Base-by-base conservation (phyloP, 2,329 filamentous ascomycete genomes). In the Cladophialophora exuberans region DNA sequence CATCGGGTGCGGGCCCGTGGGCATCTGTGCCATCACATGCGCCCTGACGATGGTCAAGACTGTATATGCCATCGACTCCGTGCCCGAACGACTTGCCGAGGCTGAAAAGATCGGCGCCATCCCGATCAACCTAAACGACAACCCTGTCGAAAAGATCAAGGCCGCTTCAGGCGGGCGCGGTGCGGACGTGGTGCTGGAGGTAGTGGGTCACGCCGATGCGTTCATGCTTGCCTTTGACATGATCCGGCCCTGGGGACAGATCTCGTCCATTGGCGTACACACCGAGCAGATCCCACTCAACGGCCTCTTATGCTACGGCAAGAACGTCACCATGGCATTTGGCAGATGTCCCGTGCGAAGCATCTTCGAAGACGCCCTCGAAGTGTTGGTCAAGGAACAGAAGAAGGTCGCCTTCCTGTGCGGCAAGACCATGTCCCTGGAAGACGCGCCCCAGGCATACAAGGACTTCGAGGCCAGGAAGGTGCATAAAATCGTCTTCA, bases 1-100 rank as follows among this genome's bases (percentile, higher is more conserved):
- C 1, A 87, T 86, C 55, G 85, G 84, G 0, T 83, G 81, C 2
- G 83, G 84, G 0, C 84, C 84, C 0, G 83, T 87, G 1, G 84
- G 85, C 1, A 69, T 87, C 3, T 85, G 87, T 79, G 83, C 84
- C 2, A 84, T 84, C 3, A 87, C 87, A 67, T 84, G 79, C 0
- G 85, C 80, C 1, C 68, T 87, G 2, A 77, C 84, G 0, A 85
- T 84, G 2, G 85, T 84, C 1, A 81, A 79, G 6, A 77, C 74
- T 11, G 81, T 88, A 0, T 87, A 76, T 50, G 81, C 85, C 0
- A 81, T 88, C 3, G 85, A 88, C 59, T 79, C 80, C 22, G 83
- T 87, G 0, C 75, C 77, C 0, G 83, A 85, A 64, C 76, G 84
- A 13, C 69, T 88, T 1, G 73, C 78, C 7, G 76, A 79, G 1